Percentiles rank a stretch among this genome's conserved stretches.
These are phyloP conservation scores for Tetrahymena elliotti DNA, from an alignment of 73 alveolate species.

Conservation along the genomic window DNA sequence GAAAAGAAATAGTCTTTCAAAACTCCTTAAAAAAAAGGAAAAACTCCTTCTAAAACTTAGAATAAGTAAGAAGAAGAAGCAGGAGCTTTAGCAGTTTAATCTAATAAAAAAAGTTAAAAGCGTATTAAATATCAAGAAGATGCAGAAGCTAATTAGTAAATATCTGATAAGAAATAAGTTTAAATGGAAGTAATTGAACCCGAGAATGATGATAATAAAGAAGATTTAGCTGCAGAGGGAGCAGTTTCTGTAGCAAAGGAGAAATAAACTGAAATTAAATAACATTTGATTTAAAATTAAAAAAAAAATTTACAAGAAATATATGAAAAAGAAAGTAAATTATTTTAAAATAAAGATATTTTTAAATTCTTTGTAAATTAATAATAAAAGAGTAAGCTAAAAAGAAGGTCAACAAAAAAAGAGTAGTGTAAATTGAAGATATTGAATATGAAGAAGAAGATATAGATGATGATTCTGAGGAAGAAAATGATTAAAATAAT, in stretches of 20 bases:
- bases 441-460: neutral
- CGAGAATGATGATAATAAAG: neutral
- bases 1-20: neutral
- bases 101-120: neutral
- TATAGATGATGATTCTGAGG: neutral
- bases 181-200: neutral
- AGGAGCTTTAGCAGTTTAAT: neutral
- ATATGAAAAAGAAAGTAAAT: neutral
- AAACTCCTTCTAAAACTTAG: neutral
- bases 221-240: neutral
- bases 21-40: neutral
- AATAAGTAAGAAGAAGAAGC: neutral
- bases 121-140: neutral
- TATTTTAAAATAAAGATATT: neutral
- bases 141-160: neutral
- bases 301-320: neutral
- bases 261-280: neutral
- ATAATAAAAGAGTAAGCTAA: neutral
- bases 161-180: neutral
- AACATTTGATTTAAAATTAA: neutral
- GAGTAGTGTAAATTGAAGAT: neutral
- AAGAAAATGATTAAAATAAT: neutral
- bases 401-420: neutral
- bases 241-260: neutral
- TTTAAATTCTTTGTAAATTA: neutral